Conservation (phyloP, 78 protist genomes). For the Dictyostelium brefeldianum region DNA sequence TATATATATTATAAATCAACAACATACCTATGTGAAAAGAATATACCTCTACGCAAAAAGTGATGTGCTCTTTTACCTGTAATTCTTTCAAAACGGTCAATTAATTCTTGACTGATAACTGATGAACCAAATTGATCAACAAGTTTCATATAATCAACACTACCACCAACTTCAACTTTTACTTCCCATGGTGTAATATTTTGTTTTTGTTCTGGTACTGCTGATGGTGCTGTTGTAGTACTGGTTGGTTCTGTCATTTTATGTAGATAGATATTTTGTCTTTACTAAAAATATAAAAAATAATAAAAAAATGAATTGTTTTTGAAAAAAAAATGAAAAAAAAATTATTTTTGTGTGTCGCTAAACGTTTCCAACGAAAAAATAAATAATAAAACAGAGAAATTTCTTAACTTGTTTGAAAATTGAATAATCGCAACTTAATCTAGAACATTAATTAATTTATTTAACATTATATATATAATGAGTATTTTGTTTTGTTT, state of each 20-base stretch:
- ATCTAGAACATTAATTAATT: too few species aligned
- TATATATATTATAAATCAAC: too few species aligned
- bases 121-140: conserved; percentile 90
- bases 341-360: too few species aligned
- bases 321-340: too few species aligned
- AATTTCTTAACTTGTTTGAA: too few species aligned
- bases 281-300: too few species aligned
- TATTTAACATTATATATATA: too few species aligned
- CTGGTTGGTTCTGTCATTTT: conserved; percentile 18
- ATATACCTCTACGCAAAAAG: conserved; percentile 90
- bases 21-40: conserved; percentile 93
- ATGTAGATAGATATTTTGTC: too few species aligned
- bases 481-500: too few species aligned
- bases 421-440: too few species aligned
- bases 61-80: conserved; percentile 93
- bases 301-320: neutral
- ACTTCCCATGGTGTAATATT: conserved; percentile 76
- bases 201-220: conserved; percentile 34
- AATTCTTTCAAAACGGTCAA: conserved; percentile 90
- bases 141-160: conserved; percentile 95
- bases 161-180: conserved; percentile 46
- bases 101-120: conserved; percentile 70
- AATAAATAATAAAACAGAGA: too few species aligned
- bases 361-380: too few species aligned
- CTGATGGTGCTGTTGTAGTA: conserved; percentile 3